Evolutionary conservation across 129 eudicot species (phyloP).

Genomic region (Pseudognaphalium luteoalbum): DNA sequence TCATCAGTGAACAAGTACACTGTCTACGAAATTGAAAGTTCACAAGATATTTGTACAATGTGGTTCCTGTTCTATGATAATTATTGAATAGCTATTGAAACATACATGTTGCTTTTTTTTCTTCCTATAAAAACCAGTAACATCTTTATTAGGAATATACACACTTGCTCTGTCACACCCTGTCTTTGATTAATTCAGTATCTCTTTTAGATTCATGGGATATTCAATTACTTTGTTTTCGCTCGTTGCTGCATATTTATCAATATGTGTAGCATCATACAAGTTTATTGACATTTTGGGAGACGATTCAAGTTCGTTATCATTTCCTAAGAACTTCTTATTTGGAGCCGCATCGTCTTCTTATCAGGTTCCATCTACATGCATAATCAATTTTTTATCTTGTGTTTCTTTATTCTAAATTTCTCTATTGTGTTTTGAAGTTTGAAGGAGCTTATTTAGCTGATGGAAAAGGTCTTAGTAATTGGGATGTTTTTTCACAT

Average conservation of each 20-base stretch:
- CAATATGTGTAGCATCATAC: conserved; percentile 11
- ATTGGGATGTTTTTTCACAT: conserved; percentile 81
- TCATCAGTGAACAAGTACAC: not conserved
- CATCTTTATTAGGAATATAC: not conserved
- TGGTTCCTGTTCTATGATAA: no score
- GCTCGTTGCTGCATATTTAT: conserved; percentile 11
- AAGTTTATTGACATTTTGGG: conserved; percentile 1
- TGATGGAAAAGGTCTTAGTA: conserved; percentile 81
- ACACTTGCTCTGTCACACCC: not conserved
- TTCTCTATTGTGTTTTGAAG: conserved; percentile 33
- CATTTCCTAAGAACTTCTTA: conserved; percentile 58
- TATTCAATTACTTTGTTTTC: not conserved
- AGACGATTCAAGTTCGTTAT: conserved; percentile 25
- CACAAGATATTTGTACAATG: not conserved
- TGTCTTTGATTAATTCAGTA: not conserved
- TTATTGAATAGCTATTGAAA: no score
- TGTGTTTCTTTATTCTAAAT: not conserved
- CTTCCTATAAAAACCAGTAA: not conserved
- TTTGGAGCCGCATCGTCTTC: conserved; percentile 92
- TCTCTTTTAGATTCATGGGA: conserved; percentile 23
- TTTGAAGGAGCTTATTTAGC: conserved; percentile 74
- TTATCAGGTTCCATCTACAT: conserved; percentile 55
- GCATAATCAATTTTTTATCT: conserved; percentile 32
- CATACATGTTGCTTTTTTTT: not conserved
- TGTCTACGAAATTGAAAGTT: not conserved